Base-by-base conservation (phyloP, 2,329 filamentous ascomycete species). In the Rhynchosporium graminicola region DNA sequence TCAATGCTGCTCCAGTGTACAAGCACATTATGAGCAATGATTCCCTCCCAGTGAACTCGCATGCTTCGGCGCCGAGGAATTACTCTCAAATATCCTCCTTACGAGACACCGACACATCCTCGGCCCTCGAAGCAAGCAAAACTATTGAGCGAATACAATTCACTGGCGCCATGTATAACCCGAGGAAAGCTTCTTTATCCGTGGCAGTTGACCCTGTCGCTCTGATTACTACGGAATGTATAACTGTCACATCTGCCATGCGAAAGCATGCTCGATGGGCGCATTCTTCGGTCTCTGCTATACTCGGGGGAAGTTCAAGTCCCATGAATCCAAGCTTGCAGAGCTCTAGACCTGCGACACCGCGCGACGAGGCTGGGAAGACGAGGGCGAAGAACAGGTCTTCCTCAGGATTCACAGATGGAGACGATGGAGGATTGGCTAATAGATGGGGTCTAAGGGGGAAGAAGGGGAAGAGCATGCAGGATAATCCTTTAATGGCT, bases 141-240 rank as follows among this genome's bases (percentile, higher is more conserved):
- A 38, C 57, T n/a, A 63, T 57, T 55, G 46, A 61, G 4, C 57
- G 57, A 42, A 33, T 45, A 10, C 57, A 51, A 57, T 57, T 61
- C 20, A 71, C 69, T 56, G 67, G 63, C 42, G 33, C 56, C 54
- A 68, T 58, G 29, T 68, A 67, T 69, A 52, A 50, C 45, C 62
- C 67, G 15, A 69, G 65, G 57, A 68, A 55, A 60, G 58, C 59
- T 54, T 57, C 83, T 6, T 82, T 93, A 38, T 86, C 90, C 40
- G 91, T 97, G 66, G 91, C 93, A 48, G 89, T 97, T 69, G 91
- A 97, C 73, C 92, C 93, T 1, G 88, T 97, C 62, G 93, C 92
- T 55, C 81, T 99, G 71, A 92, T 99, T 68, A 97, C 96, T 67
- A 97, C 94, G 77, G 95, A 99, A 87, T 99, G 95, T 77, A 98